Conservation (phyloP, 1,139 yeast species). For the Scheffersomyces segobiensis region DNA sequence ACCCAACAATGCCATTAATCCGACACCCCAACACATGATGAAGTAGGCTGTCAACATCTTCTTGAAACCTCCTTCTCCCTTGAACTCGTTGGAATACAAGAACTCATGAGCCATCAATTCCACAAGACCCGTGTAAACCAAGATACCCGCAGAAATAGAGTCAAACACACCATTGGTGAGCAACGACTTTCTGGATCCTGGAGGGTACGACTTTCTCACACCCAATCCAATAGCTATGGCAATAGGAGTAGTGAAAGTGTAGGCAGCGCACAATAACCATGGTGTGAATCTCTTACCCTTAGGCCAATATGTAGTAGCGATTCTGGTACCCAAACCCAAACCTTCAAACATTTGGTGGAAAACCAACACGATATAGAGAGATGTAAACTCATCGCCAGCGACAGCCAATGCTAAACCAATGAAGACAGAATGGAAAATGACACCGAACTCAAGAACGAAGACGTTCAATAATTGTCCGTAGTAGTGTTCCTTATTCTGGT, state of each 20-base stretch:
- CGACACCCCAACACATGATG: slow-evolving; percentile 68
- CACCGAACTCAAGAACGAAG: slow-evolving; percentile 74
- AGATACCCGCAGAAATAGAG: slow-evolving; percentile 80
- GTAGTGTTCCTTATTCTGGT: slow-evolving; percentile 31
- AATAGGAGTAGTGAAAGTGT: slow-evolving; percentile 77
- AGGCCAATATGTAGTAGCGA: slow-evolving; percentile 76
- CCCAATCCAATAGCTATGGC: slow-evolving; percentile 87
- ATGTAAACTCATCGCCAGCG: slow-evolving; percentile 69
- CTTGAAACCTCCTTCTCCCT: slow-evolving; percentile 48
- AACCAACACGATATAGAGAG: slow-evolving; percentile 75
- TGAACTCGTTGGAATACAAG: slow-evolving; percentile 63
- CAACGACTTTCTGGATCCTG: slow-evolving; percentile 61
- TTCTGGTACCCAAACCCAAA: slow-evolving; percentile 83
- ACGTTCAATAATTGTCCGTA: slow-evolving; percentile 49
- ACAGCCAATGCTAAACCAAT: slow-evolving; percentile 75
- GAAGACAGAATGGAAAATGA: slow-evolving; percentile 79
- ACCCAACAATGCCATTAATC: slow-evolving; percentile 82
- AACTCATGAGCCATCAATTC: slow-evolving; percentile 91
- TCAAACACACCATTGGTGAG: slow-evolving; percentile 81
- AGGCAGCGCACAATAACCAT: slow-evolving; percentile 58
- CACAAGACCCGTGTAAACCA: slow-evolving; percentile 81
- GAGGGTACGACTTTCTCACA: slow-evolving; percentile 64
- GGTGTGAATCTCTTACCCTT: slow-evolving; percentile 48
- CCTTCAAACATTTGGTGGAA: slow-evolving; percentile 96
- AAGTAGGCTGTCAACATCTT: slow-evolving; percentile 39